phyloP scores from a whole-genome alignment of 495 filamentous ascomycete genomes.

The Neohortaea acidophila region DNA sequence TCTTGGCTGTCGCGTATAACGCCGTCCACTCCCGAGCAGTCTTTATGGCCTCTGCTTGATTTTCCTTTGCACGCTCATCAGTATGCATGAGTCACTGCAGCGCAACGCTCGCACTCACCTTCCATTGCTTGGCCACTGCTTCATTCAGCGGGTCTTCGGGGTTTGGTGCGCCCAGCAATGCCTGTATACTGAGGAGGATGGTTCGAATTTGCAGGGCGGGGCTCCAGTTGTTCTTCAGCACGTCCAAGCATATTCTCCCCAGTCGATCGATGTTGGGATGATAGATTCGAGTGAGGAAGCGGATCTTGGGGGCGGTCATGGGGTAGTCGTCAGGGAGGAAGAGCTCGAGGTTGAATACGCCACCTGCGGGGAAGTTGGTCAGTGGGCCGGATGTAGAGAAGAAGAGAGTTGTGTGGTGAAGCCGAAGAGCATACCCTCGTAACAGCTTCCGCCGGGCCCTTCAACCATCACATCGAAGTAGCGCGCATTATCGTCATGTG shows the following conservation, averaged over 20 bases:
- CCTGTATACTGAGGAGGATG: constrained; percentile 93
- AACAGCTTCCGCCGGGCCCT: constrained; percentile 84
- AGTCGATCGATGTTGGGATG: constrained; percentile 98
- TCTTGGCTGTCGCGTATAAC: constrained; percentile 48
- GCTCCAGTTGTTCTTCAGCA: constrained; percentile 99
- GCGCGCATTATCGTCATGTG: constrained; percentile 94
- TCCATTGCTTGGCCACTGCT: constrained; percentile 96
- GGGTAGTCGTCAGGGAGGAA: constrained; percentile 99
- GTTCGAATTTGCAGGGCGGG: constrained; percentile 95
- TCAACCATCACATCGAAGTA: constrained; percentile 97
- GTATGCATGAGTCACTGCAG: constrained; percentile 1
- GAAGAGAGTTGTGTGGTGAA: background rate
- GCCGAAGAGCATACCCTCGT: constrained; percentile 51
- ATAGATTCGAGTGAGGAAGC: constrained; percentile 97
- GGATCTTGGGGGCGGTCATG: constrained; percentile 96
- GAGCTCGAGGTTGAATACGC: constrained; percentile 91
- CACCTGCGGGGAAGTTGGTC: constrained; percentile 43
- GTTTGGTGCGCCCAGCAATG: constrained; percentile 88
- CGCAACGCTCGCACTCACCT: constrained; percentile 25
- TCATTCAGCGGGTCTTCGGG: constrained; percentile 94
- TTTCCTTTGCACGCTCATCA: too few relatives aligned
- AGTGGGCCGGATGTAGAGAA: background rate
- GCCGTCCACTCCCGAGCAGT: constrained; percentile 82
- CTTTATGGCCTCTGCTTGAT: constrained; percentile 77
- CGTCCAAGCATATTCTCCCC: constrained; percentile 91